phyloP scores from a whole-genome alignment of 73 alveolate species.

The Stentor roeselii region DNA sequence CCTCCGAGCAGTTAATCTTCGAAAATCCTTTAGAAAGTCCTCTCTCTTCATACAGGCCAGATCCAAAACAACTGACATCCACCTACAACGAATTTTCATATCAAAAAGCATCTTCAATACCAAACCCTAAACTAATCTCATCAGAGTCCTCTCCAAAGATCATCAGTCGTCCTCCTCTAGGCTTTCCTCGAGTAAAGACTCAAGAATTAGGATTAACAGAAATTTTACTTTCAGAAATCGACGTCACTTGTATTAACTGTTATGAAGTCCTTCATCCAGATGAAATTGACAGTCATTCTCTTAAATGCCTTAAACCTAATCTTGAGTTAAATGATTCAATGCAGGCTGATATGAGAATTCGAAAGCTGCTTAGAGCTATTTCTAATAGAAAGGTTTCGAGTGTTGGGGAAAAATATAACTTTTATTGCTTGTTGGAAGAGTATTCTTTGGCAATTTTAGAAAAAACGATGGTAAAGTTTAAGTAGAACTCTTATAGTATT shows the following conservation, averaged over 20 bases:
- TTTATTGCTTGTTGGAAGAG: neutral
- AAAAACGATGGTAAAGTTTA: neutral
- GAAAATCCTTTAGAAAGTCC: no score
- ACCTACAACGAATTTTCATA: no score
- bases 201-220: no score
- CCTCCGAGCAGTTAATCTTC: no score
- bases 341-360: neutral
- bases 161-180: no score
- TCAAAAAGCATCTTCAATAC: no score
- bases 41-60: no score
- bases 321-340: neutral
- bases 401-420: neutral
- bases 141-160: no score
- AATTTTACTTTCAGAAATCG: no score
- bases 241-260: constrained; percentile 27
- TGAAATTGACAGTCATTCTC: constrained; percentile 29
- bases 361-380: neutral
- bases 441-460: neutral
- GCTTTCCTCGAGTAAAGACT: no score
- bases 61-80: no score
- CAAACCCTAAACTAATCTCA: no score
- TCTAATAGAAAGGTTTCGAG: neutral
- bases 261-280: constrained; percentile 24
- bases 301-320: constrained; percentile 13
- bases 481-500: neutral